phyloP scores from a whole-genome alignment of 345 rosid genomes.

The Pugionium cornutum region DNA sequence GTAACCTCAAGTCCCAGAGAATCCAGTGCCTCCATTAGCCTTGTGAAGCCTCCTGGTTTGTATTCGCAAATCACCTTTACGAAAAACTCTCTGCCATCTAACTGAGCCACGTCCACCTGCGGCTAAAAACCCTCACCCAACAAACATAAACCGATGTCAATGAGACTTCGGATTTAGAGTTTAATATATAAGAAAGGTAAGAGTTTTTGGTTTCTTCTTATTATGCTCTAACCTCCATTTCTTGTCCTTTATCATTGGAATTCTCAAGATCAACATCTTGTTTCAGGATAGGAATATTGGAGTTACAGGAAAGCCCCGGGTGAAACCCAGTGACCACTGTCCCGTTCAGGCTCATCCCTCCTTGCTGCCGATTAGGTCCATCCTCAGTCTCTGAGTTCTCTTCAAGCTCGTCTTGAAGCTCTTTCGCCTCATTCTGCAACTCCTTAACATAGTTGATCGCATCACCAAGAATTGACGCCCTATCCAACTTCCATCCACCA shows the following conservation, averaged over 20 bases:
- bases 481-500: slow-evolving; percentile 60
- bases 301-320: slow-evolving; percentile 44
- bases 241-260: slow-evolving; percentile 68
- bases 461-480: slow-evolving; percentile 89
- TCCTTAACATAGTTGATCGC: slow-evolving; percentile 89
- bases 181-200: slow-evolving; percentile 10
- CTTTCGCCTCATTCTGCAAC: slow-evolving; percentile 67
- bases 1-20: slow-evolving; percentile 85
- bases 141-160: slow-evolving; percentile 20
- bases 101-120: slow-evolving; percentile 88
- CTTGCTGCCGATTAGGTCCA: slow-evolving; percentile 45
- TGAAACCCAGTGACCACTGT: slow-evolving; percentile 42
- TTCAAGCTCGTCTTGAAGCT: slow-evolving; percentile 85
- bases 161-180: slow-evolving; percentile 2
- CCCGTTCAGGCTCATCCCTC: slow-evolving; percentile 46
- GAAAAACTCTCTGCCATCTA: slow-evolving; percentile 82
- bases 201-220: background rate
- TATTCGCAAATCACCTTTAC: slow-evolving; percentile 90
- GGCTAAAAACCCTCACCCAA: slow-evolving; percentile 48
- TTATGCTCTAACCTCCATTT: slow-evolving; percentile 75
- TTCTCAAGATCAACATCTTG: slow-evolving; percentile 51
- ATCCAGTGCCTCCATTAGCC: slow-evolving; percentile 81
- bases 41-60: slow-evolving; percentile 77
- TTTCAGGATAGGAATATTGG: slow-evolving; percentile 41
- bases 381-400: slow-evolving; percentile 71